A percentile compares a stretch with the other conserved stretches of the same genome.
phyloP scores from a whole-genome alignment of 345 rosid genomes.

The Boechera retrofracta region DNA sequence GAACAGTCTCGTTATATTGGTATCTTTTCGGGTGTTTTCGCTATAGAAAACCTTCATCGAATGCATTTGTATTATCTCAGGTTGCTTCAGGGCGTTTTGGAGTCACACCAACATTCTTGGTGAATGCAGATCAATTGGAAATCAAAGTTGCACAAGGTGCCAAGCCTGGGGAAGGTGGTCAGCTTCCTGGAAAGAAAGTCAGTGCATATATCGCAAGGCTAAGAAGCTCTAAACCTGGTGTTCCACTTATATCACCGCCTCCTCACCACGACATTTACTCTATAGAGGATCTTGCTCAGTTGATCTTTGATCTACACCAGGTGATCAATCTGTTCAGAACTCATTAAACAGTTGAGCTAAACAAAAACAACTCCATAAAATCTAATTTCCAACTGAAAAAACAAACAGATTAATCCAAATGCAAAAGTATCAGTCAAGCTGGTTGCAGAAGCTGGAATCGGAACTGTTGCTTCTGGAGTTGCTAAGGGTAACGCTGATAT shows the following conservation, averaged over 20 bases:
- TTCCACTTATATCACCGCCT: constrained; percentile 99
- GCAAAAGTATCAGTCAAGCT: constrained; percentile 99
- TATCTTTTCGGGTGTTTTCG: no score
- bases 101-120: constrained; percentile 98
- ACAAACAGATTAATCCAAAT: constrained; percentile 87
- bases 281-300: constrained; percentile 96
- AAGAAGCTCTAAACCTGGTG: constrained; percentile 98
- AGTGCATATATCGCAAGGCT: constrained; percentile 97
- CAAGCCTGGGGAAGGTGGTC: constrained; percentile 99
- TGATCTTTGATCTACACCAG: constrained; percentile 99
- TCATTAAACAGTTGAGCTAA: constrained; percentile 5
- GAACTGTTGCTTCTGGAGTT: constrained; percentile 99
- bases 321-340: constrained; percentile 48
- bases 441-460: constrained; percentile 98
- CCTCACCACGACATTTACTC: constrained; percentile 99
- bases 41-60: no score
- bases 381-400: constrained; percentile 27
- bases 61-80: constrained; percentile 51
- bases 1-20: no score
- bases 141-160: constrained; percentile 99
- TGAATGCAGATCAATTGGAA: constrained; percentile 91
- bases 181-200: constrained; percentile 97
- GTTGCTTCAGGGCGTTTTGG: constrained; percentile 99
- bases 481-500: constrained; percentile 99
- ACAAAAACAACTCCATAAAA: background rate